phyloP scores from a whole-genome alignment of 2,329 filamentous ascomycete genomes.

The Westerdykella ornata region DNA sequence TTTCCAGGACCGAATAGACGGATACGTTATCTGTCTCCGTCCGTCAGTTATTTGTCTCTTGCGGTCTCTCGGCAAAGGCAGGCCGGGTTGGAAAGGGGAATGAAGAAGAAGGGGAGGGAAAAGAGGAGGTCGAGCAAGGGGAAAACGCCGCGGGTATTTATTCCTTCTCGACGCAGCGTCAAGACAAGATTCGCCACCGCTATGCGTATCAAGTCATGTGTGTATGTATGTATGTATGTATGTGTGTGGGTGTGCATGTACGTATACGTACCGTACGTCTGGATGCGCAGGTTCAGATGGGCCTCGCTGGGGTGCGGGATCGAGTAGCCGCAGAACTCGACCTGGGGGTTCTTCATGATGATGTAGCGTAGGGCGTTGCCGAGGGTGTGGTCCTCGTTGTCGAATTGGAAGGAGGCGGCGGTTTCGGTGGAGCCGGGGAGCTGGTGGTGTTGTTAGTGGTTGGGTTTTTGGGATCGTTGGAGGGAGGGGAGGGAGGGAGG shows the following conservation, averaged over 20 bases:
- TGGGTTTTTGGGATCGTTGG: background rate
- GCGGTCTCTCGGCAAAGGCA: conserved; percentile 90
- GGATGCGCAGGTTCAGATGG: conserved; percentile 96
- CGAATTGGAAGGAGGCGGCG: conserved; percentile 91
- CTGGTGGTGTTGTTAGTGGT: conserved; percentile 44
- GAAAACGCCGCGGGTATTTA: too few species aligned
- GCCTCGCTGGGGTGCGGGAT: conserved; percentile 94
- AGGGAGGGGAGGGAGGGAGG: background rate
- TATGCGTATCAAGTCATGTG: conserved; percentile 87
- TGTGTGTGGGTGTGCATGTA: background rate
- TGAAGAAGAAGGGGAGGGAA: conserved; percentile 97
- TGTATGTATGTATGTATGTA: too few species aligned
- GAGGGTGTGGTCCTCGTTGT: conserved; percentile 88
- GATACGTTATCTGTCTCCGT: conserved; percentile 59
- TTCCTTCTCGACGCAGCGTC: too few species aligned
- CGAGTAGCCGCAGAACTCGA: conserved; percentile 97
- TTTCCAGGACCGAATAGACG: conserved; percentile 79
- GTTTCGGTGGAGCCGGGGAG: conserved; percentile 76
- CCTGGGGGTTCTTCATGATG: conserved; percentile 97
- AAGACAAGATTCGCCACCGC: too few species aligned
- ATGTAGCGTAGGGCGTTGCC: conserved; percentile 91
- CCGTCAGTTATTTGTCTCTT: conserved; percentile 93
- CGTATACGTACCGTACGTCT: conserved; percentile 70
- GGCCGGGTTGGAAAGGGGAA: conserved; percentile 96
- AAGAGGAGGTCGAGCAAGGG: conserved; percentile 94